A percentile compares a stretch with the other conserved stretches of the same genome.
phyloP scores from a whole-genome alignment of 1,139 yeast genomes.

The Yamadazyma sp. region DNA sequence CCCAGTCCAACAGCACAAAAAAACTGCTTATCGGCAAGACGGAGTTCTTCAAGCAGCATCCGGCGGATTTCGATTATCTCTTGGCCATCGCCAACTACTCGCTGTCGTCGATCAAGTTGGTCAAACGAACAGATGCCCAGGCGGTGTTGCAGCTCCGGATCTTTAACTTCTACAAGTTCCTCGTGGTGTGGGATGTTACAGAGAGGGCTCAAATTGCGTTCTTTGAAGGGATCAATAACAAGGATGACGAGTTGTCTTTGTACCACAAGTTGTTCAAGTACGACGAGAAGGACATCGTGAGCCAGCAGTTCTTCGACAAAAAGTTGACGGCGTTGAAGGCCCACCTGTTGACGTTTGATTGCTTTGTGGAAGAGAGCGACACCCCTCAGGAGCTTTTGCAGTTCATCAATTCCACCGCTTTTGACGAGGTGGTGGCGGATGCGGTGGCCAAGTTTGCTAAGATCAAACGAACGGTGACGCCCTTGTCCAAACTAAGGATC shows the following conservation, averaged over 20 bases:
- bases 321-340: slow-evolving; percentile 29
- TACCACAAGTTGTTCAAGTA: slow-evolving; percentile 43
- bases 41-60: slow-evolving; percentile 28
- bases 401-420: slow-evolving; percentile 16
- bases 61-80: slow-evolving; percentile 39
- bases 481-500: slow-evolving; percentile 30
- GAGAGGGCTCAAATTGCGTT: slow-evolving; percentile 35
- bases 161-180: slow-evolving; percentile 42
- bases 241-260: slow-evolving; percentile 31
- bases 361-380: slow-evolving; percentile 28
- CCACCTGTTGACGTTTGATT: slow-evolving; percentile 27
- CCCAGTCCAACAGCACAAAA: slow-evolving; percentile 41
- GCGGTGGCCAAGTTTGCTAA: slow-evolving; percentile 13
- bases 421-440: slow-evolving; percentile 11
- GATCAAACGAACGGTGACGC: slow-evolving; percentile 26
- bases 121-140: slow-evolving; percentile 36
- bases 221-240: slow-evolving; percentile 25
- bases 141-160: slow-evolving; percentile 42
- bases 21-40: slow-evolving; percentile 37
- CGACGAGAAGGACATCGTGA: slow-evolving; percentile 39
- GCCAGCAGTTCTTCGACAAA: slow-evolving; percentile 38
- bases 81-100: slow-evolving; percentile 48
- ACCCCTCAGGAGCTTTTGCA: slow-evolving; percentile 19
- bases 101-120: slow-evolving; percentile 37
- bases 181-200: slow-evolving; percentile 32